phyloP scores from a whole-genome alignment of 345 rosid genomes.

The Citropsis articulata region DNA sequence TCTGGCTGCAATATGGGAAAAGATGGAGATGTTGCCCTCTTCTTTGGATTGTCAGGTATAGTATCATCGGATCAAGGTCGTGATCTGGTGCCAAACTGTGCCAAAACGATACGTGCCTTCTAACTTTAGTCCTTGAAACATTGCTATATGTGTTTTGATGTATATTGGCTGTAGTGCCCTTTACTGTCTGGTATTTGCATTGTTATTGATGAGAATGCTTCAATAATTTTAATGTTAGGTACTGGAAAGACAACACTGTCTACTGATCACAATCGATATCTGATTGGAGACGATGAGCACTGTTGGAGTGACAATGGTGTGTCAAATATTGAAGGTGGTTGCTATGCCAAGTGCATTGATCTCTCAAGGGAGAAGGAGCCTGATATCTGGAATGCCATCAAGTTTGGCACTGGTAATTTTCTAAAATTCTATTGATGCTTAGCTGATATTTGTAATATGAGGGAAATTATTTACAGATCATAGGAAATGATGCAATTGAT shows the following conservation, averaged over 20 bases:
- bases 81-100: conserved; percentile 27
- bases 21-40: conserved; percentile 98
- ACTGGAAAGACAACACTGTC: conserved; percentile 97
- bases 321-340: conserved; percentile 98
- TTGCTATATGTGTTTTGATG: not conserved
- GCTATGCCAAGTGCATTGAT: conserved; percentile 97
- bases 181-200: conserved; percentile 9
- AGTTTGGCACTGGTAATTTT: conserved; percentile 80
- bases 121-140: conserved; percentile 10
- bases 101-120: conserved; percentile 33
- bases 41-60: conserved; percentile 98
- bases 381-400: conserved; percentile 95
- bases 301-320: conserved; percentile 93
- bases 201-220: conserved; percentile 21
- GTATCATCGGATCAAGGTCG: conserved; percentile 35
- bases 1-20: conserved; percentile 99
- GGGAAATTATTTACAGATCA: not conserved
- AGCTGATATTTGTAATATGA: not conserved
- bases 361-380: conserved; percentile 91
- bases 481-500: conserved; percentile 2
- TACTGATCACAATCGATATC: conserved; percentile 85
- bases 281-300: conserved; percentile 98
- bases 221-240: conserved; percentile 35
- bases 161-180: conserved; percentile 1
- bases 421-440: not conserved